Evolutionary conservation across 345 rosid species (phyloP), one percentile per base, ranked within the genome.

Genomic region (Brassica rapa): DNA sequence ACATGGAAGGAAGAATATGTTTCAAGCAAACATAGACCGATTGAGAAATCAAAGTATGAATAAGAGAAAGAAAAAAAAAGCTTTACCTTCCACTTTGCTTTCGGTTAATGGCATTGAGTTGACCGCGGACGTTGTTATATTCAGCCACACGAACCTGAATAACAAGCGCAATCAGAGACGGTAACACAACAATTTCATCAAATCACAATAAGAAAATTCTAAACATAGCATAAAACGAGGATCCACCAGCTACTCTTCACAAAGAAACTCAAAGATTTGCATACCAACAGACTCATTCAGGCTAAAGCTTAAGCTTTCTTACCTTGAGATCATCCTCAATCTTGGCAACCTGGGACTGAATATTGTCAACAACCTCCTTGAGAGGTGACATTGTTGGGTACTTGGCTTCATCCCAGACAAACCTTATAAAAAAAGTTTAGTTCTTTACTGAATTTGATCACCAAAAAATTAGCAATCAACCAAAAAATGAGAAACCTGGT

Each of bases 281-380:
- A 66, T 46, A 62, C 35, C 11, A 68, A 66, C 3, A 2, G 49
- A 51, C 37, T 4, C 60, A 68, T 73, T 61, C 2, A 39, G 61
- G 61, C 21, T 51, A 68, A 49, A 21, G 2, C 6, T 4, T 46
- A 66, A 59, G 33, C 32, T 25, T 11, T 8, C 64, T 65, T 84
- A 93, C 99, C 99, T 96, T 96, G 82, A 96, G 97, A 88, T 96
- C 98, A 90, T 96, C 99, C 83, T 96, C 99, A 74, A 93, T 90
- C 87, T 90, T 96, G n/a, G 90, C 86, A 57, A 91, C 97, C 80
- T 87, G 96, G 76, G 84, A 72, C 68, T 93, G 99, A 81, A 96
- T 90, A 74, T 83, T 77, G 72, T 87, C 95, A 21, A 96, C 91
- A 82, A 86, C 90, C 80, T 93, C 98, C 88, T 86, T 93, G 68